Base-by-base conservation (phyloP, 495 filamentous ascomycete genomes). In the Aspergillus asperescens region DNA sequence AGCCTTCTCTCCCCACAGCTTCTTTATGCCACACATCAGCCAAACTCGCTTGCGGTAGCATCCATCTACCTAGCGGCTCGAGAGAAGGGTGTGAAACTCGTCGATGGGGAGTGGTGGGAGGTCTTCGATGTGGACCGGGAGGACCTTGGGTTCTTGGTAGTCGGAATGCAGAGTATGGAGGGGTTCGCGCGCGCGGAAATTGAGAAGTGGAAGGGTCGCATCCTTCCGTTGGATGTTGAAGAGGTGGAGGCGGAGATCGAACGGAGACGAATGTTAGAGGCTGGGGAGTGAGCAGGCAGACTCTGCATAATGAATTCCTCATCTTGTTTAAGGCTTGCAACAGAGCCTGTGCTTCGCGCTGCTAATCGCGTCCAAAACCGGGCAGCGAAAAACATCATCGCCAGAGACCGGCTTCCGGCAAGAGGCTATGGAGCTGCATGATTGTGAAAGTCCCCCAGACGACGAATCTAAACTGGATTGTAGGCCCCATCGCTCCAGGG, bases 91-190 rank as follows among this genome's bases (percentile, higher is more conserved):
- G 79, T 86, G 24, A 89, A 87, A 64, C 75, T 97, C 67, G 87
- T 92, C 2, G 84, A 84, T 43, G 76, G 72, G 20, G 85, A 89
- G 44, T 98, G 93, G 93, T 98, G 93, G 93, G 90, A 94, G 69
- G 87, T 96, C 0, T 97, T 98, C 67, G 93, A 98, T 72, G 88
- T 90, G n/a, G 92, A 96, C 43, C 77, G 94, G 18, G 93, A 98
- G 76, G 90, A 95, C 65, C 73, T 97, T 41, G 93, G 93, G 3
- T 97, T 97, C 60, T 61, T 98, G 57, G 92, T 95, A 10, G 88
- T 95, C 22, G 90, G 75, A 0, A 82, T 98, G 81, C 71, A 80
- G 42, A 95, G 92, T 50, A 75, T 92, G 39, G 85, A 87, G 56
- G 84, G 81, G 0, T 91, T 87, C 68, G 84, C 81, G 37, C 63